A percentile compares a stretch with the other conserved stretches of the same genome.
Conservation (phyloP, 1,284 basidiomycete genomes). For the Tremellales sp. region DNA sequence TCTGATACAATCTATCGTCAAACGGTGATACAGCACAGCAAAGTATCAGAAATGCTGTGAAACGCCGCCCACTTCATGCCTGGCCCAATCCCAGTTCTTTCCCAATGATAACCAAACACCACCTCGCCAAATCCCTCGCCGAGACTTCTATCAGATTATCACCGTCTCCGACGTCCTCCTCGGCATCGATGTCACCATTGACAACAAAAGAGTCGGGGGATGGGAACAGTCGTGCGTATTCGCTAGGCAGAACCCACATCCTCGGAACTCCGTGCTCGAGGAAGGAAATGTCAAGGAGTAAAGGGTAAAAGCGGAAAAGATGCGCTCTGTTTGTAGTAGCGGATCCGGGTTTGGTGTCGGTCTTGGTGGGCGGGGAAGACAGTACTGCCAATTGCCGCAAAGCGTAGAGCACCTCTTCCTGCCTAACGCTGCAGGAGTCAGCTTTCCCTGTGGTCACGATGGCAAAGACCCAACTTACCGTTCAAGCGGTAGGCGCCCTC, state of each 20-base stretch:
- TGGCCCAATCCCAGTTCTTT: conserved; percentile 49
- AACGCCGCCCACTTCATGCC: too few relatives aligned
- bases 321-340: conserved; percentile 72
- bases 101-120: conserved; percentile 68
- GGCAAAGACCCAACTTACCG: conserved; percentile 54
- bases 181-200: conserved; percentile 12
- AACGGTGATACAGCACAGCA: too few relatives aligned
- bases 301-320: conserved; percentile 75
- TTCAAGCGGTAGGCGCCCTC: conserved; percentile 78
- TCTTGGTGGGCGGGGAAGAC: too few relatives aligned
- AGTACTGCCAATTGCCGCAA: conserved; percentile 69
- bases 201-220: too few relatives aligned
- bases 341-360: too few relatives aligned
- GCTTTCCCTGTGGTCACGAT: conserved; percentile 62
- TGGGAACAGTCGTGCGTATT: conserved; percentile 26
- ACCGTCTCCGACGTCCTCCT: conserved; percentile 37
- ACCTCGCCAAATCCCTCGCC: conserved; percentile 62
- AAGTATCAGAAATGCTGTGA: too few relatives aligned
- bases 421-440: conserved; percentile 60
- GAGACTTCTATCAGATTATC: conserved; percentile 55
- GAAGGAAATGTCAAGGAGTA: conserved; percentile 71
- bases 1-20: too few relatives aligned
- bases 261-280: conserved; percentile 61
- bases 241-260: conserved; percentile 57
- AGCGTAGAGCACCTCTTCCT: conserved; percentile 85